These are phyloP conservation scores for Candida khao-thaluensis DNA, from an alignment of 805 yeast genomes.

Conservation along the genomic window DNA sequence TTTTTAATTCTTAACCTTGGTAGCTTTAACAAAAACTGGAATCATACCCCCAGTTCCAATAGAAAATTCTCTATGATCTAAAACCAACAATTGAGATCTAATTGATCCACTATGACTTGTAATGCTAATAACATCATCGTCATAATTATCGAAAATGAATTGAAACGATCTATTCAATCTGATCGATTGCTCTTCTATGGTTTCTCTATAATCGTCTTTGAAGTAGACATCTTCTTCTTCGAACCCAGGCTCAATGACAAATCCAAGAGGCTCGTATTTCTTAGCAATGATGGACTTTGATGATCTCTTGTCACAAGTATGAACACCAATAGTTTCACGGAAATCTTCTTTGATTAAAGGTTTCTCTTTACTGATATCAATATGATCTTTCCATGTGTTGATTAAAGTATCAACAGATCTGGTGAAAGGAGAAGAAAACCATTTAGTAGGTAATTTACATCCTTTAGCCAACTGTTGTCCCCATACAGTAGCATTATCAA, in stretches of 20 bases:
- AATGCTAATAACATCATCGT: constrained; percentile 35
- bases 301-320: constrained; percentile 49
- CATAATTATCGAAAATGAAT: constrained; percentile 28
- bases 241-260: constrained; percentile 44
- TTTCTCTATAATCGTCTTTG: constrained; percentile 39
- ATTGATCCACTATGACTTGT: constrained; percentile 55
- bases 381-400: constrained; percentile 44
- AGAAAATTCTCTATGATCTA: constrained; percentile 48
- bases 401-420: constrained; percentile 49
- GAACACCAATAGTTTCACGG: constrained; percentile 50
- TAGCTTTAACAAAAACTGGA: constrained; percentile 51
- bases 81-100: constrained; percentile 45
- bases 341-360: constrained; percentile 47
- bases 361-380: constrained; percentile 19
- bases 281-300: constrained; percentile 35
- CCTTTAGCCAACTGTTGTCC: constrained; percentile 19
- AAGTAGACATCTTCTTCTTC: constrained; percentile 45
- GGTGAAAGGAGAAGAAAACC: constrained; percentile 52
- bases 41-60: constrained; percentile 58
- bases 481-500: constrained; percentile 44
- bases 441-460: constrained; percentile 37
- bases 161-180: constrained; percentile 36
- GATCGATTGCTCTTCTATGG: constrained; percentile 40
- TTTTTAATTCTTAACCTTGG: constrained; percentile 16
- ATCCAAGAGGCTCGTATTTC: constrained; percentile 38